Base-by-base conservation (phyloP, 2,329 filamentous ascomycete genomes). In the Neonectria sp. region DNA sequence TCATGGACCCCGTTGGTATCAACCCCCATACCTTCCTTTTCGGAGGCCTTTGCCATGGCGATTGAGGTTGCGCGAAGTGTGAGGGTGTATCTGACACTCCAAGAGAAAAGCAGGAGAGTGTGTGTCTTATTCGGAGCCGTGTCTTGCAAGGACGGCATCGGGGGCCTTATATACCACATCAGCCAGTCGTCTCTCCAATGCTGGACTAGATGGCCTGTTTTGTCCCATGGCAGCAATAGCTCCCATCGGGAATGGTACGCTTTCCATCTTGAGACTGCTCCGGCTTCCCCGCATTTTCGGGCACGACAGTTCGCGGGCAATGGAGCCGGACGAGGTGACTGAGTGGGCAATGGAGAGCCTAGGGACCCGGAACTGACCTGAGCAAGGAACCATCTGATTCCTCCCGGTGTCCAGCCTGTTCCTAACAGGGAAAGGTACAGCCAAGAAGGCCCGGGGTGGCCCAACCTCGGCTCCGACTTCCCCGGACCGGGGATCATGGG, bases 401-500 rank as follows among this genome's bases (percentile, higher is more conserved):
- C 35, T 12, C 12, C 43, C 29, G 51, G n/a, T 15, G 55, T 17
- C 49, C 49, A 46, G 15, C 29, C 25, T 29, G 17, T 13, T 35
- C 43, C 35, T 6, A 5, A 63, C 15, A 9, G 33, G 31, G 40
- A 21, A 48, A 29, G 24, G 37, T 15, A 11, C 25, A 2, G 24
- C 31, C 48, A 4, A 6, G 29, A 43, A 55, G 35, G 40, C 53
- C 43, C 37, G 27, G 46, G 55, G 7, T 46, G 17, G 43, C 45
- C 9, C 49, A 49, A 52, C 46, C 57, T 76, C 76, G 55, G 77
- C 65, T 67, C 64, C 66, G 63, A 55, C 48, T 67, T 68, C 71
- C 73, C 73, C 71, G 51, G 29, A 21, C 27, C 27, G 72, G 49
- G 11, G 15, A 53, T 60, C 57, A 70, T 73, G 73, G 73, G 33